phyloP scores from a whole-genome alignment of 768 basidiomycete species.

The Pleurotus tuoliensis region DNA sequence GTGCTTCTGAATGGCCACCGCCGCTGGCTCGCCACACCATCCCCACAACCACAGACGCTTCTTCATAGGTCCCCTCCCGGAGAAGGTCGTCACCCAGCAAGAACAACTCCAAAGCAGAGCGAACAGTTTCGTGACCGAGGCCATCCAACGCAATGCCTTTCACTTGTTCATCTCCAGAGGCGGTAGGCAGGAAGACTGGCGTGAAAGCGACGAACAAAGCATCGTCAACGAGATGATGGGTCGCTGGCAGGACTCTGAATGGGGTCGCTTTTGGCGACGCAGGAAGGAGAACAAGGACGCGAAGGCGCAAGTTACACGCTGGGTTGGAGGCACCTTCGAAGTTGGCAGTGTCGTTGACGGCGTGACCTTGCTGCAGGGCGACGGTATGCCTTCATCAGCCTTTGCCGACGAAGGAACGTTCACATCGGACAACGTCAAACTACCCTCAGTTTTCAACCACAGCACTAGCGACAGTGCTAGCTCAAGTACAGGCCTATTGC shows the following conservation, averaged over 20 bases:
- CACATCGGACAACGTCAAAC: background rate
- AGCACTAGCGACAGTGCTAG: constrained; percentile 5
- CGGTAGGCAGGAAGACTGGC: constrained; percentile 66
- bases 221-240: constrained; percentile 53
- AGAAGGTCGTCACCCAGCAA: constrained; percentile 43
- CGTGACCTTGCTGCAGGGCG: constrained; percentile 47
- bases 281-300: constrained; percentile 28
- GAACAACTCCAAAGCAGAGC: constrained; percentile 27
- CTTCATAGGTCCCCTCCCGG: constrained; percentile 78
- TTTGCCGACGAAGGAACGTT: constrained; percentile 18
- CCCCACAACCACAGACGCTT: constrained; percentile 45
- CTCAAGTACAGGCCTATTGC: constrained; percentile 15
- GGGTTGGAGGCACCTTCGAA: constrained; percentile 77
- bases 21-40: background rate
- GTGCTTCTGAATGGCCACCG: too few relatives aligned
- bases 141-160: constrained; percentile 59
- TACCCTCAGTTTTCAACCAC: background rate
- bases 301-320: constrained; percentile 29
- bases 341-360: constrained; percentile 69
- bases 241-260: constrained; percentile 66
- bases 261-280: constrained; percentile 46
- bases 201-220: constrained; percentile 44
- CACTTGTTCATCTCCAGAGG: constrained; percentile 62
- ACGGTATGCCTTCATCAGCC: constrained; percentile 7
- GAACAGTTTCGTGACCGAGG: constrained; percentile 34